phyloP scores from a whole-genome alignment of 331 rosid species.

The Quercus tomentella region DNA sequence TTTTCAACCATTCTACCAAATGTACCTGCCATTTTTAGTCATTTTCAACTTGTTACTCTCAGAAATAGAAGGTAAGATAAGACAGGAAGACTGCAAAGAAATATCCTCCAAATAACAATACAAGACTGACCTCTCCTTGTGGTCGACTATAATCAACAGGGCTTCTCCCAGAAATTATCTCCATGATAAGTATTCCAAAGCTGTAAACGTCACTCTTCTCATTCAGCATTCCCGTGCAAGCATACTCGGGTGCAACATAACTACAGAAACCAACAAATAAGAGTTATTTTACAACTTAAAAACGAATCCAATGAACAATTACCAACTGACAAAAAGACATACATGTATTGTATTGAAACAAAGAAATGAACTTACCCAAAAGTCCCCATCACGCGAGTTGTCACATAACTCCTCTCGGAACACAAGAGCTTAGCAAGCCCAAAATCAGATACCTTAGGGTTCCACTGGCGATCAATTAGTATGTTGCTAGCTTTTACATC shows the following conservation, averaged over 20 bases:
- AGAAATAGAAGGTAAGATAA: constrained; percentile 11
- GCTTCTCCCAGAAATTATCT: constrained; percentile 77
- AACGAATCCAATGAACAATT: not conserved
- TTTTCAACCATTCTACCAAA: constrained; percentile 91
- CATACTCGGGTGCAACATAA: constrained; percentile 98
- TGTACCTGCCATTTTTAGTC: constrained; percentile 53
- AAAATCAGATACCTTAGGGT: constrained; percentile 89
- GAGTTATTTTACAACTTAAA: not conserved
- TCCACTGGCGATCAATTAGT: constrained; percentile 85
- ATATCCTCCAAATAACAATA: not conserved
- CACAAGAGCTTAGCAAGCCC: constrained; percentile 95
- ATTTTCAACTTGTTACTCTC: constrained; percentile 8
- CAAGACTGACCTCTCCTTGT: constrained; percentile 78
- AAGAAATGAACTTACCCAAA: constrained; percentile 76
- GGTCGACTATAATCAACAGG: constrained; percentile 92
- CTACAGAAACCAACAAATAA: constrained; percentile 37
- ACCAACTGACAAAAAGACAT: not conserved
- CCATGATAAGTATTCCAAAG: constrained; percentile 95
- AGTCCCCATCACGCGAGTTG: constrained; percentile 99
- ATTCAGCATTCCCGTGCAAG: constrained; percentile 94
- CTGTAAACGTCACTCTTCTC: constrained; percentile 97
- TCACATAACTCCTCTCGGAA: constrained; percentile 84
- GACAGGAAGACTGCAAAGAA: not conserved
- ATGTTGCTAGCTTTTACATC: constrained; percentile 95
- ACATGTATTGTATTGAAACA: not conserved